Conservation (phyloP, 306 rosid genomes). For the Trifolium dubium region DNA sequence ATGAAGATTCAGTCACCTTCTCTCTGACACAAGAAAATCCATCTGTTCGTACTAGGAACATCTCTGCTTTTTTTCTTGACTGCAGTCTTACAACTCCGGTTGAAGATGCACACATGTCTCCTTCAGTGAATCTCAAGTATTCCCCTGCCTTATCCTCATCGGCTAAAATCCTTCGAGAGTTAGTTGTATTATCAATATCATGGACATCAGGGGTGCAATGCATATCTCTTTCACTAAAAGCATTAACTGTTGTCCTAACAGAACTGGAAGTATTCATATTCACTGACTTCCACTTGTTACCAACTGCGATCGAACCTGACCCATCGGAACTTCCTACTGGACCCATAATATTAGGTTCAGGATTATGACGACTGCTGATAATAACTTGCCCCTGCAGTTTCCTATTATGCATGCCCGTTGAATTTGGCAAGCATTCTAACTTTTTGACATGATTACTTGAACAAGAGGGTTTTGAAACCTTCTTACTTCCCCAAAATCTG, state of each 20-base stretch:
- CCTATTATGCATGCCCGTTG: constrained; percentile 45
- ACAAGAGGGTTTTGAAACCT: constrained; percentile 58
- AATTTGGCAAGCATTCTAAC: constrained; percentile 48
- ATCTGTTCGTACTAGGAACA: constrained; percentile 95
- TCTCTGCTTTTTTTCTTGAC: constrained; percentile 97
- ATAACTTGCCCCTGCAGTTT: constrained; percentile 39
- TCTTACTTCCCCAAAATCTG: constrained; percentile 60
- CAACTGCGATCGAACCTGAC: constrained; percentile 45
- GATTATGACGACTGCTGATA: constrained; percentile 35
- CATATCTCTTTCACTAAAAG: constrained; percentile 52
- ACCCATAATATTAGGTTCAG: constrained; percentile 44
- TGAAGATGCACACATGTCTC: constrained; percentile 93
- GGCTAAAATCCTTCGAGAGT: constrained; percentile 46
- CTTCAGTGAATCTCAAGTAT: constrained; percentile 61
- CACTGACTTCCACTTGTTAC: constrained; percentile 49
- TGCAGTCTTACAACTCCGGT: constrained; percentile 98
- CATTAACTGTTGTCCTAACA: constrained; percentile 49
- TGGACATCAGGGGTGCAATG: constrained; percentile 36
- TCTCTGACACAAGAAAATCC: constrained; percentile 94
- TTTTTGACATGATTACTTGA: constrained; percentile 51
- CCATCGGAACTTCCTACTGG: constrained; percentile 56
- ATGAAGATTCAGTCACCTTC: constrained; percentile 90
- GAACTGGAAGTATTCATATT: constrained; percentile 51
- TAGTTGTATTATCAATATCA: constrained; percentile 44
- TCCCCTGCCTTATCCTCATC: constrained; percentile 51